phyloP scores from a whole-genome alignment of 345 rosid genomes.

The Citrus maxima region DNA sequence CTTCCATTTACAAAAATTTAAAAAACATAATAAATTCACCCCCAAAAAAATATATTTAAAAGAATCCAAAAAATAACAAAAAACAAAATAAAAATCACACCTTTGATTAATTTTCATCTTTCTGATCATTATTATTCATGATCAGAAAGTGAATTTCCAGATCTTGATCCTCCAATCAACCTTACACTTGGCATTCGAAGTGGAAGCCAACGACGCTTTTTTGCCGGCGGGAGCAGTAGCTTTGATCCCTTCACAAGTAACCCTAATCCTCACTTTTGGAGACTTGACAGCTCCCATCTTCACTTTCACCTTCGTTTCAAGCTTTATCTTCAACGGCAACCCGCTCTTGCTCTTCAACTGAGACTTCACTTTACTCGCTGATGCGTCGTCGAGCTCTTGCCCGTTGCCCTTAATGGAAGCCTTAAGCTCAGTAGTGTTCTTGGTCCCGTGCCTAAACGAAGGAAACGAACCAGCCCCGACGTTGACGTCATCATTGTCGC shows the following conservation, averaged over 20 bases:
- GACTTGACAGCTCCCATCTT: conserved; percentile 63
- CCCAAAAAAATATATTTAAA: not conserved
- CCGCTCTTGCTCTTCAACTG: conserved; percentile 58
- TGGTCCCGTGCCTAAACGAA: conserved; percentile 57
- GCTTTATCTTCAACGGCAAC: conserved; percentile 46
- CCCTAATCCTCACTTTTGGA: conserved; percentile 61
- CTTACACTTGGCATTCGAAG: conserved; percentile 62
- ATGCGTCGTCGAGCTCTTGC: conserved; percentile 37
- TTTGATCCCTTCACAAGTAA: conserved; percentile 63
- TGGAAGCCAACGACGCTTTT: conserved; percentile 47
- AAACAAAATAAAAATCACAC: conserved; percentile 3
- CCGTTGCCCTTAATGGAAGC: conserved; percentile 38
- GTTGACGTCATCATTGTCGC: conserved; percentile 35
- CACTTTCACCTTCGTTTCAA: conserved; percentile 64
- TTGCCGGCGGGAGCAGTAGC: conserved; percentile 57
- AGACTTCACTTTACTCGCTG: conserved; percentile 44
- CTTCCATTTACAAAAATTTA: conserved; percentile 15
- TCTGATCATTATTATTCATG: not conserved
- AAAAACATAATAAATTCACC: conserved; percentile 10
- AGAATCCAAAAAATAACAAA: conserved; percentile 5
- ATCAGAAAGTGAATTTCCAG: conserved; percentile 78
- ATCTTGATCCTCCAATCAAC: conserved; percentile 77
- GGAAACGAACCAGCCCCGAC: conserved; percentile 58
- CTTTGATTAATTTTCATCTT: not conserved
- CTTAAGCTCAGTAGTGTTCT: conserved; percentile 67